These are phyloP conservation scores for Mesembryanthemum crystallinum DNA, from an alignment of 148 eudicot genomes.

Conservation along the genomic window DNA sequence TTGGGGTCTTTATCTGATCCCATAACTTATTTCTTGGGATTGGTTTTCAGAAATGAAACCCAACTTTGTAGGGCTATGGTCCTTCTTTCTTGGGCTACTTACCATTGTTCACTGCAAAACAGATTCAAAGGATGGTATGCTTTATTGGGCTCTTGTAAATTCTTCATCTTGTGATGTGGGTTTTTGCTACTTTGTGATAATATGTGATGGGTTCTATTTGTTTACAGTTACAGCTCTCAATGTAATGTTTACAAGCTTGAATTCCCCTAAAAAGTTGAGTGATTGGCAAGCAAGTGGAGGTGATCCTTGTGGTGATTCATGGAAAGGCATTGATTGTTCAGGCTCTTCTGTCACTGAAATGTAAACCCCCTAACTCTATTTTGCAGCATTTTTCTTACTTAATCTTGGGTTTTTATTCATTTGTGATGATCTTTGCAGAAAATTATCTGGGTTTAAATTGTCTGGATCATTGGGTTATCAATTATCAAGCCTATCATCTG, in stretches of 20 bases:
- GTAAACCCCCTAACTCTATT: slow-evolving; percentile 24
- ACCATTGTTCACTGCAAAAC: slow-evolving; percentile 44
- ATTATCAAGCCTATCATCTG: slow-evolving; percentile 48
- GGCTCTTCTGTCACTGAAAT: slow-evolving; percentile 58
- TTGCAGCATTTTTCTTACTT: neutral
- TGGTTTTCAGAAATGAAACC: slow-evolving; percentile 37
- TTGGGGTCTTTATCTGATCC: slow-evolving; percentile 20
- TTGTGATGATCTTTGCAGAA: slow-evolving; percentile 34
- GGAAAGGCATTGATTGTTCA: slow-evolving; percentile 61
- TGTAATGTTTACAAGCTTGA: slow-evolving; percentile 52
- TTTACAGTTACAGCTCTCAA: slow-evolving; percentile 55
- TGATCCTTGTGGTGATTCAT: slow-evolving; percentile 69
- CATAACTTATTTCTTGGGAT: slow-evolving; percentile 10
- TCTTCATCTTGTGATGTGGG: slow-evolving; percentile 19
- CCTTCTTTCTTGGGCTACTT: slow-evolving; percentile 26
- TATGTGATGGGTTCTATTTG: neutral
- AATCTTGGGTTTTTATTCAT: neutral
- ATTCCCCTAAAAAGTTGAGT: slow-evolving; percentile 41
- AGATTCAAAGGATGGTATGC: slow-evolving; percentile 41
- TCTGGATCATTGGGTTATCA: slow-evolving; percentile 58
- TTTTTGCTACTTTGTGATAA: neutral
- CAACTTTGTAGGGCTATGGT: slow-evolving; percentile 28
- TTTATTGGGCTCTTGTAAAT: slow-evolving; percentile 9
- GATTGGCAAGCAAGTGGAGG: slow-evolving; percentile 63
- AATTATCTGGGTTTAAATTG: slow-evolving; percentile 41